Base-by-base conservation (phyloP, 2,329 filamentous ascomycete species). In the Beauveria medogensis region DNA sequence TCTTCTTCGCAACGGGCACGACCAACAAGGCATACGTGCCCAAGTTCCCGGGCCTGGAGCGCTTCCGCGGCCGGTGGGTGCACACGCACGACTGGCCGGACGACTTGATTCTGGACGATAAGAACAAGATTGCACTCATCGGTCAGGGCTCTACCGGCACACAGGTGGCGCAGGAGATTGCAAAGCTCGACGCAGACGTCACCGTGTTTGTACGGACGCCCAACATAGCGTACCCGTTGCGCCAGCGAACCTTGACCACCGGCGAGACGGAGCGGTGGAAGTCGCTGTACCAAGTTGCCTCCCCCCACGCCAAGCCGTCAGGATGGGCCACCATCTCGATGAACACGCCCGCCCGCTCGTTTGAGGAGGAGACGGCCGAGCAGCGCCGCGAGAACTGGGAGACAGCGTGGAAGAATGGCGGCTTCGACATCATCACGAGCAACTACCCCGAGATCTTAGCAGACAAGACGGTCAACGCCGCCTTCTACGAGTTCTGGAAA, bases 161-260 rank as follows among this genome's bases (percentile, higher is more conserved):
- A 0, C 72, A 74, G 59, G 67, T 70, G 37, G 64, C 71, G 1
- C 69, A 69, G 59, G 66, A 68, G 54, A 62, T 69, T 26, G 59
- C 59, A 62, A 78, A 77, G 64, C 53, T 68, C 65, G 70, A 75
- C 10, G 59, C 56, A 2, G 62, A 71, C 22, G 60, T 75, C 41
- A 72, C 70, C 2, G 78, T 85, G 2, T 84, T 84, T 66, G 78
- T 86, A 63, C 75, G 84, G 20, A 86, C 81, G 2, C 82, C 84
- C 0, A 85, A 84, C 61, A 76, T 81, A 14, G 81, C 79, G 14
- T 67, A 87, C 0, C 85, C 85, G 0, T 85, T 87, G 81, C 71
- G 76, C 2, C 80, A 84, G 64, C 9, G 14, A 14, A 6, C 6
- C 5, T 2, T 28, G 16, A 20, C 20, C 26, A 24, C 12, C 18